Conservation (phyloP, 768 basidiomycete species). For the Hygrocybe coccinea region DNA sequence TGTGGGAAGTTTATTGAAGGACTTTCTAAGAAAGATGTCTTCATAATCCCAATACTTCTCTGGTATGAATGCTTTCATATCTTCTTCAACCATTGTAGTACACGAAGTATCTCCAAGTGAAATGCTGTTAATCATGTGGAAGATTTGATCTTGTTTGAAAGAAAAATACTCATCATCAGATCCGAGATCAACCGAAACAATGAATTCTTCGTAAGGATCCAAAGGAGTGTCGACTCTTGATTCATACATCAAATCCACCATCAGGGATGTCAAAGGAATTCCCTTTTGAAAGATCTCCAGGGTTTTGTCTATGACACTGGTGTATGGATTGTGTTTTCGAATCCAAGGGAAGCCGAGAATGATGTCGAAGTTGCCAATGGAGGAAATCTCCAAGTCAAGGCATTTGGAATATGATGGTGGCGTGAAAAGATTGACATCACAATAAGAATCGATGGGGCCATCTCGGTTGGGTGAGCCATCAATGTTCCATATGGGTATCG, state of each 20-base stretch:
- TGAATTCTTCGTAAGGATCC: no score
- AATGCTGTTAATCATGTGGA: background rate
- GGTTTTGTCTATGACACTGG: background rate
- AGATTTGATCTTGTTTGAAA: background rate
- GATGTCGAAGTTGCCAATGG: constrained; percentile 14
- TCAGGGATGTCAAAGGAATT: background rate
- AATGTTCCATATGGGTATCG: background rate
- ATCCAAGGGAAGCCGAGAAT: constrained; percentile 25
- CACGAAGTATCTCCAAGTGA: background rate
- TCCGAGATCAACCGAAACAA: no score
- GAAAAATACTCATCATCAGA: background rate
- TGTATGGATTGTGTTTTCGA: constrained; percentile 20
- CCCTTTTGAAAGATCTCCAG: background rate
- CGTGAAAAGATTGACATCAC: background rate
- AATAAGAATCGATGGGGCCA: background rate
- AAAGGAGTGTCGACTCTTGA: no score
- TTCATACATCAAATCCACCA: no score
- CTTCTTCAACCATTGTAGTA: background rate
- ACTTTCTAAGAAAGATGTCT: constrained; percentile 9
- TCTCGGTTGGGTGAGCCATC: background rate
- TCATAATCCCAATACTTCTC: background rate
- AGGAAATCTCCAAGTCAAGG: constrained; percentile 9
- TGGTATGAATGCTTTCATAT: background rate
- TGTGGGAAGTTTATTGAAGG: constrained; percentile 25
- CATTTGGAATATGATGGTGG: background rate